These are phyloP conservation scores for Termitomyces sp. DNA, from an alignment of 768 basidiomycete species.

Conservation along the genomic window DNA sequence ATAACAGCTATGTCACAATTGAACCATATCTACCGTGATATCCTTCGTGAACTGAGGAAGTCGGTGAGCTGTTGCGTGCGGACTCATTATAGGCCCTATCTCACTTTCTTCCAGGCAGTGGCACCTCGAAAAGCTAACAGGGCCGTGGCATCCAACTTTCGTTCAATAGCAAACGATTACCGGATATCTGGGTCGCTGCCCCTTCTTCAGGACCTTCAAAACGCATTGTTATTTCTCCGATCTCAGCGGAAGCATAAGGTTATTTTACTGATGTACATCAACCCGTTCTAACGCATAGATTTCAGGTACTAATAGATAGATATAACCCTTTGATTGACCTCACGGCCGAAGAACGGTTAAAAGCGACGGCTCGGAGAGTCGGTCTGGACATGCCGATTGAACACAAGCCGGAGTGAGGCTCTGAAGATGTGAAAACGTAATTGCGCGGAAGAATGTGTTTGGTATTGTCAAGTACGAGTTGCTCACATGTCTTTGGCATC, in stretches of 20 bases:
- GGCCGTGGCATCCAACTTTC: conserved; percentile 44
- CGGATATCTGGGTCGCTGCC: conserved; percentile 19
- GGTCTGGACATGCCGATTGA: conserved; percentile 77
- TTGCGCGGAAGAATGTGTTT: not conserved
- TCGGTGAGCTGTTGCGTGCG: conserved; percentile 31
- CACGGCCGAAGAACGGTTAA: conserved; percentile 72
- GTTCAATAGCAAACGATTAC: conserved; percentile 44
- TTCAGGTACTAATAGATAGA: conserved; percentile 69
- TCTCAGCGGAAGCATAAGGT: conserved; percentile 80
- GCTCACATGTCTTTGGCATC: not conserved
- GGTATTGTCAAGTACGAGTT: not conserved
- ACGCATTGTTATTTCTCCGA: conserved; percentile 59
- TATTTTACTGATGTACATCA: conserved; percentile 11
- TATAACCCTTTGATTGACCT: conserved; percentile 86
- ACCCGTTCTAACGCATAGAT: not conserved
- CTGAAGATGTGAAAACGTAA: not conserved
- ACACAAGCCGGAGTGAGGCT: conserved; percentile 20
- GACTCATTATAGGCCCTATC: not conserved
- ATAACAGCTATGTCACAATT: conserved; percentile 15
- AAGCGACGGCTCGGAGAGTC: conserved; percentile 82
- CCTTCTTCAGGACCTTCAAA: conserved; percentile 46
- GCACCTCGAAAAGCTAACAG: conserved; percentile 32
- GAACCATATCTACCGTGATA: conserved; percentile 35
- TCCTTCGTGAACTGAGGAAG: conserved; percentile 49
- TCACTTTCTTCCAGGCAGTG: conserved; percentile 18